Evolutionary conservation across 805 yeast species (phyloP).

Genomic region (Pichia nakasei): DNA sequence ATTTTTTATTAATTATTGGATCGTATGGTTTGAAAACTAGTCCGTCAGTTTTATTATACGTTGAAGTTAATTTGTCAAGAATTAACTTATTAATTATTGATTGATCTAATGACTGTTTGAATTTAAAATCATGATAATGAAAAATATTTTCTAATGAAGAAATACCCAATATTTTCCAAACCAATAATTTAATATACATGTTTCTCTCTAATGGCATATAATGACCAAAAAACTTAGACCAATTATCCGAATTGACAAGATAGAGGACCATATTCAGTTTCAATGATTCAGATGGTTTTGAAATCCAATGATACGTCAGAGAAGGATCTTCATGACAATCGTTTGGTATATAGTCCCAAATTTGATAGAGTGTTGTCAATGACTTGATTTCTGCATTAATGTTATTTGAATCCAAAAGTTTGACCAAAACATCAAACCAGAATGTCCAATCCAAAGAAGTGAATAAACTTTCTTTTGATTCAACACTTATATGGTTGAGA

Average conservation of each 20-base stretch:
- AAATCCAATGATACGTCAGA: conserved; percentile 32
- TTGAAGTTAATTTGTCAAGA: conserved; percentile 25
- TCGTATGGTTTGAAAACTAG: conserved; percentile 20
- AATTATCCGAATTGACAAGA: conserved; percentile 41
- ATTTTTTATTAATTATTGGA: conserved; percentile 41
- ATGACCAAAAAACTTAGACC: conserved; percentile 58
- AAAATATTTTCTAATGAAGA: conserved; percentile 9
- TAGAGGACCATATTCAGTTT: conserved; percentile 44
- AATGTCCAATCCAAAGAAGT: conserved; percentile 56
- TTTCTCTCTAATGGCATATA: conserved; percentile 74
- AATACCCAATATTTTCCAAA: conserved; percentile 50
- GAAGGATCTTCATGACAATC: conserved; percentile 2
- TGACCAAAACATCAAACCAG: conserved; percentile 55
- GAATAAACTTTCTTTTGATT: conserved; percentile 6
- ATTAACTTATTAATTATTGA: conserved; percentile 16
- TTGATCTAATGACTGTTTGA: conserved; percentile 13
- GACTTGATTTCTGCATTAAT: conserved; percentile 54
- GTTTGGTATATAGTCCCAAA: conserved; percentile 61
- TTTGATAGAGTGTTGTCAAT: conserved; percentile 57
- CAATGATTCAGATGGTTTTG: conserved; percentile 29
- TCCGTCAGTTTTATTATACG: conserved; percentile 19
- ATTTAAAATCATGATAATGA: conserved; percentile 7
- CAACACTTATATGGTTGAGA: conserved; percentile 15
- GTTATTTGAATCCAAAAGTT: conserved; percentile 57
- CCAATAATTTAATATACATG: conserved; percentile 54